Evolutionary conservation across 2,329 filamentous ascomycete species (phyloP).

Genomic region (Septoria petroselini): DNA sequence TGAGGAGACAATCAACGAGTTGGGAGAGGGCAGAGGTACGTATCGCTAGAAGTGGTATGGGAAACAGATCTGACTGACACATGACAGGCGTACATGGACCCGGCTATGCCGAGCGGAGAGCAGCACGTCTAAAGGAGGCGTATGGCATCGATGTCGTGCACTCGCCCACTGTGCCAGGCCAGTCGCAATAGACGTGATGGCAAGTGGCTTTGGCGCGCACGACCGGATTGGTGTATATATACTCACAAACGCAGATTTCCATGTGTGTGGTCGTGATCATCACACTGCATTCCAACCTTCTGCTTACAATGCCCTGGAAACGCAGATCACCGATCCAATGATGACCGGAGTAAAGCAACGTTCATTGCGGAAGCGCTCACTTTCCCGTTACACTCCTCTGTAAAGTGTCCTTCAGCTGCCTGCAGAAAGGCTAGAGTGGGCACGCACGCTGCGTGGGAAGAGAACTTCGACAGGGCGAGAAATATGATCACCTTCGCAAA

Average conservation of each 20-base stretch:
- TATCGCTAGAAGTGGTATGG: not conserved
- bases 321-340: too few species aligned
- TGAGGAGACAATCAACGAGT: slow-evolving; percentile 73
- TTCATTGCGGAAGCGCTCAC: too few species aligned
- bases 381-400: too few species aligned
- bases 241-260: slow-evolving; percentile 18
- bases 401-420: too few species aligned
- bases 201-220: not conserved
- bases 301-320: too few species aligned
- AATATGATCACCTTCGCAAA: too few species aligned
- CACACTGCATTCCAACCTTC: too few species aligned
- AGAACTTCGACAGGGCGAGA: too few species aligned
- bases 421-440: too few species aligned
- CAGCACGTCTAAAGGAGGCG: slow-evolving; percentile 75
- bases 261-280: not conserved
- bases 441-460: too few species aligned
- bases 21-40: slow-evolving; percentile 85
- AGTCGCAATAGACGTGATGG: slow-evolving; percentile 5
- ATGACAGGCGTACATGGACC: slow-evolving; percentile 69
- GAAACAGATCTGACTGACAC: slow-evolving; percentile 17
- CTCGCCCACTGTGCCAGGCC: slow-evolving; percentile 14
- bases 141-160: slow-evolving; percentile 74
- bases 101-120: slow-evolving; percentile 80
- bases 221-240: slow-evolving; percentile 14
- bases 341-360: too few species aligned